Base-by-base conservation (phyloP, 331 rosid species). In the Quercus tomentella region DNA sequence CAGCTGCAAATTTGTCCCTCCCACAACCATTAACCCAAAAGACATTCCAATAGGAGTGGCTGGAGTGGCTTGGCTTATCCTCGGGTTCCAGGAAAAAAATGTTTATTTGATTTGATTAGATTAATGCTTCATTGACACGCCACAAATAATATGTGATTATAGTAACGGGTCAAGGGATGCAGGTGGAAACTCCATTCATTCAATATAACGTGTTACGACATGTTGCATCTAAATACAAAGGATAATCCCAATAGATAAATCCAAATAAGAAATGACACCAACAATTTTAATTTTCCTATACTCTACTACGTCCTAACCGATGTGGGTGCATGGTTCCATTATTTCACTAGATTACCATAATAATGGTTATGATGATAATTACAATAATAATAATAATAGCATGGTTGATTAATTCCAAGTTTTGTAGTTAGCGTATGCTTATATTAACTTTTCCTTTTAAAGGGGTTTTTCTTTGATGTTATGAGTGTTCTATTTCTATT, bases 141-240 rank as follows among this genome's bases (percentile, higher is more conserved):
- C 74, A 72, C 72, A 77, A 57, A 77, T 77, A 57, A 74, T 73
- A 58, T 58, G 70, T 56, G 70, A 54, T 72, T 49, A 49, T 14
- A 49, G 57, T 61, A 80, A 58, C 43, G 66, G 79, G 86, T 86
- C 90, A 76, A 86, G 80, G 63, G 60, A 80, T 76, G 86, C 77
- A 82, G 75, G 52, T 4, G 60, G 55, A 37, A 68, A 76, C 70
- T 37, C 69, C 63, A 57, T 74, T 26, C 79, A 82, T 33, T 73
- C 60, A 77, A 71, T 33, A 16, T 37, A 61, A 70, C 78, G 71
- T 74, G 60, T 67, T 22, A 33, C 26, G 69, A 79, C 84, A 83
- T 73, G 79, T 73, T 73, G 20, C 55, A 49, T 68, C 56, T 55
- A 80, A 82, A 76, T 9, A 41, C 49, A 41, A 41, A 41, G 49